A percentile compares a stretch with the other conserved stretches of the same genome.
Conservation (phyloP, 495 filamentous ascomycete species). For the Durotheca rogersii region DNA sequence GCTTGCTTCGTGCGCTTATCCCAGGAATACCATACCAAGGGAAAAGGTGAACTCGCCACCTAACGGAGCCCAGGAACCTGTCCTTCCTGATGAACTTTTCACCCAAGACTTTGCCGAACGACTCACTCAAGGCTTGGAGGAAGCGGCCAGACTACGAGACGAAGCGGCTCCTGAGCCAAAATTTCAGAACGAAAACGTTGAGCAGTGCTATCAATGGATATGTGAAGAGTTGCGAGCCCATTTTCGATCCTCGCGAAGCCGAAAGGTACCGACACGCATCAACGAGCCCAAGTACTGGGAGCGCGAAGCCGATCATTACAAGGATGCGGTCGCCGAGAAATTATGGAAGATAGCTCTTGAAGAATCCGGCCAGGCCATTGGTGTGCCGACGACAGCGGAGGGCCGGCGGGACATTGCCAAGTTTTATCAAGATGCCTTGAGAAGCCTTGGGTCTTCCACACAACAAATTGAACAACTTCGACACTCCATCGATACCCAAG, state of each 20-base stretch:
- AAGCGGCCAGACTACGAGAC: not conserved
- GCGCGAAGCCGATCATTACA: not conserved
- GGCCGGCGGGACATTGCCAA: not conserved
- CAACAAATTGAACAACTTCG: not conserved
- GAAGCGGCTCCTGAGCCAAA: not conserved
- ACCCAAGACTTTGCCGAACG: no score
- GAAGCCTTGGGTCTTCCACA: not conserved
- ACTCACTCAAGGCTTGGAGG: no score
- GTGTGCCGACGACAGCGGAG: not conserved
- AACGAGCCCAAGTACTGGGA: not conserved
- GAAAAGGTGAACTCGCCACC: no score
- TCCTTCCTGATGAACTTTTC: no score
- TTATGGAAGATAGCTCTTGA: not conserved
- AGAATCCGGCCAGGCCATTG: no score
- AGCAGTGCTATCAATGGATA: not conserved
- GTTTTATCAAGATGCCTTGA: not conserved
- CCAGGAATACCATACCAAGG: no score
- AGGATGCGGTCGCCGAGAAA: not conserved
- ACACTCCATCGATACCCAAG: not conserved
- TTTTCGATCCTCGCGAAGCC: not conserved
- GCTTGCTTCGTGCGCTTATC: no score
- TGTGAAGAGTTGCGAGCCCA: not conserved
- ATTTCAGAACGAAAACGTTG: not conserved
- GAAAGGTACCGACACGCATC: not conserved
- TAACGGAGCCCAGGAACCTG: no score